phyloP scores from a whole-genome alignment of 345 rosid genomes.

The Stellera chamaejasme region DNA sequence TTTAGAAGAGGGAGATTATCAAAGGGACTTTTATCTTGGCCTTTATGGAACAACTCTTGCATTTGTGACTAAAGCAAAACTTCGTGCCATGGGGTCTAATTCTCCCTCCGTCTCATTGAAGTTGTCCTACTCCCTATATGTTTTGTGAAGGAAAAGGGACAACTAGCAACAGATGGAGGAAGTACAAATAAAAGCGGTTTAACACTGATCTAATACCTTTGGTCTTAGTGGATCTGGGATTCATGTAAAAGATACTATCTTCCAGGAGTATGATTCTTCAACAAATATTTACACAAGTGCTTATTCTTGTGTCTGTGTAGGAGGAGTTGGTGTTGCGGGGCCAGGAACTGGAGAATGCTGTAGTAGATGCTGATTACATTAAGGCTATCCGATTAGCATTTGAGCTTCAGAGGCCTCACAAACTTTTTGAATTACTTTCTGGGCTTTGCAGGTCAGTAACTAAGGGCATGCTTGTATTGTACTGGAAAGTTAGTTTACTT shows the following conservation, averaged over 20 bases:
- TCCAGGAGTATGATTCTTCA: not conserved
- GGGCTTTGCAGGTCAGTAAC: conserved; percentile 60
- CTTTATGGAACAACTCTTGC: no score
- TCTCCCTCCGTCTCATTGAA: no score
- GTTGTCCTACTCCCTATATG: no score
- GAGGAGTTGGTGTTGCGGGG: conserved; percentile 70
- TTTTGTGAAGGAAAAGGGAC: no score
- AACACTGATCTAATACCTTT: not conserved
- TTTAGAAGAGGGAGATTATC: no score
- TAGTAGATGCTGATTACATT: conserved; percentile 61
- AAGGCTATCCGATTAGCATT: conserved; percentile 84
- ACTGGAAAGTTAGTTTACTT: not conserved
- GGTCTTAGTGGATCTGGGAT: no score
- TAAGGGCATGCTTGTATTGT: conserved; percentile 6
- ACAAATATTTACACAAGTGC: not conserved
- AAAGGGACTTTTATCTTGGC: no score
- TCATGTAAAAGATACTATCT: not conserved
- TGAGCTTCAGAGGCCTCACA: conserved; percentile 79
- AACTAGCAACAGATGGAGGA: no score
- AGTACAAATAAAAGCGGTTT: no score
- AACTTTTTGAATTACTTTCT: conserved; percentile 62
- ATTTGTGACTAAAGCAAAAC: no score
- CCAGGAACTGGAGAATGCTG: conserved; percentile 87
- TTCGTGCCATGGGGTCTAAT: no score
- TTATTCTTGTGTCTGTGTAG: conserved; percentile 27